Evolutionary conservation across 192 early-diverging fungal genomes (phyloP).

Genomic region (Coemansia sp.): DNA sequence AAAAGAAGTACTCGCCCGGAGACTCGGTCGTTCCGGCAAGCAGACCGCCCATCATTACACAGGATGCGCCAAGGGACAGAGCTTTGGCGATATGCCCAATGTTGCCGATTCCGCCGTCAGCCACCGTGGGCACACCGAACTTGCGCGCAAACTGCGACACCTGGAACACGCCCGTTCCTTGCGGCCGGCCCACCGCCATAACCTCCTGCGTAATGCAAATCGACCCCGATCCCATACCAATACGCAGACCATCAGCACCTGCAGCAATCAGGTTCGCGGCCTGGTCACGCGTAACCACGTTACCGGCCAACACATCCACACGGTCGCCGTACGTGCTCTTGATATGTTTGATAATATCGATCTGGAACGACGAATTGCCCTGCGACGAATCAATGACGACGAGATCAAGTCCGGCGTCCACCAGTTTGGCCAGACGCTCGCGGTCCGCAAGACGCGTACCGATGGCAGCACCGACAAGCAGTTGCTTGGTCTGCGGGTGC

Average conservation of each 20-base stretch:
- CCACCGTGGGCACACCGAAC: constrained; percentile 95
- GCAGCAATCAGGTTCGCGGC: constrained; percentile 87
- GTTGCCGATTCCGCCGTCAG: constrained; percentile 96
- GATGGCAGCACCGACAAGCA: constrained; percentile 92
- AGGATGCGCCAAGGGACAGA: constrained; percentile 89
- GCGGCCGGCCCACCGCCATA: constrained; percentile 98
- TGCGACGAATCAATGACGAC: constrained; percentile 95
- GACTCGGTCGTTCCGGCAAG: constrained; percentile 94
- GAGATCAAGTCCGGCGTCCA: constrained; percentile 93
- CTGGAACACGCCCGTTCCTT: constrained; percentile 94
- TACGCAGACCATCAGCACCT: constrained; percentile 91
- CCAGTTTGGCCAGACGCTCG: constrained; percentile 76
- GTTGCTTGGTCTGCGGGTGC: constrained; percentile 76
- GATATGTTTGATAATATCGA: constrained; percentile 95
- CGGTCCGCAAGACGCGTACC: constrained; percentile 89
- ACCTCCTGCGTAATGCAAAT: constrained; percentile 99
- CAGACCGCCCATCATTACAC: constrained; percentile 98
- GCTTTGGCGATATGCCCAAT: constrained; percentile 99
- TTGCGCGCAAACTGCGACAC: constrained; percentile 91
- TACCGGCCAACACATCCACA: constrained; percentile 93
- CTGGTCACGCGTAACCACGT: constrained; percentile 96
- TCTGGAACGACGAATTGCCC: constrained; percentile 91
- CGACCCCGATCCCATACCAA: constrained; percentile 97
- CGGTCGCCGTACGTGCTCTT: constrained; percentile 73
- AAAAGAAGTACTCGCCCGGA: constrained; percentile 98